Percentiles rank a stretch among this genome's conserved stretches.
Conservation (phyloP, 108 stramenopile species). For the Aureococcus anophagefferens region DNA sequence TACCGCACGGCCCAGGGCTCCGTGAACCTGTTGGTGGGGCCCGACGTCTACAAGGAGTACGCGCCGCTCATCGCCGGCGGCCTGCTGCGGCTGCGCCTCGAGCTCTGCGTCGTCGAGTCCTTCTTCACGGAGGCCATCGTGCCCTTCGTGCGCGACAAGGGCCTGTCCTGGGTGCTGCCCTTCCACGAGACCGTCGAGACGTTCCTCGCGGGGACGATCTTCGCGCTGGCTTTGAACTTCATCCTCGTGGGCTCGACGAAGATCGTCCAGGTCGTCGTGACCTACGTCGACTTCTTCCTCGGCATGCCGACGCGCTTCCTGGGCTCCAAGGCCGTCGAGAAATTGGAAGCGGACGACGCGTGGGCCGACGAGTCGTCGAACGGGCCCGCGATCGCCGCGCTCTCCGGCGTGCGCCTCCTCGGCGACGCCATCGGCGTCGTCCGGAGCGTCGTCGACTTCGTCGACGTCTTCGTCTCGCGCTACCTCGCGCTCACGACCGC, state of each 20-base stretch:
- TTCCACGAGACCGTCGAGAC: slow-evolving; percentile 70
- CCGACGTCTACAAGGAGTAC: slow-evolving; percentile 72
- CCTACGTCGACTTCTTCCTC: slow-evolving; percentile 66
- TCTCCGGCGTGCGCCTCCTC: slow-evolving; percentile 22
- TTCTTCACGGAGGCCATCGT: slow-evolving; percentile 85
- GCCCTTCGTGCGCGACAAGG: slow-evolving; percentile 76
- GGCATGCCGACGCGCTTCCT: slow-evolving; percentile 60
- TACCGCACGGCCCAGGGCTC: slow-evolving; percentile 65
- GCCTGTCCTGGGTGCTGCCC: slow-evolving; percentile 72
- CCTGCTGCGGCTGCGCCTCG: slow-evolving; percentile 70
- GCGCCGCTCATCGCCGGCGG: slow-evolving; percentile 81
- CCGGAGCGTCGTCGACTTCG: slow-evolving; percentile 56
- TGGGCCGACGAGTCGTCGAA: not conserved
- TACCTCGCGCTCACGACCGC: slow-evolving; percentile 71
- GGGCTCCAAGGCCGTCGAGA: slow-evolving; percentile 18
- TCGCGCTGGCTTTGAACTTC: slow-evolving; percentile 77
- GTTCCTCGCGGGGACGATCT: slow-evolving; percentile 79
- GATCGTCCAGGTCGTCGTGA: slow-evolving; percentile 67
- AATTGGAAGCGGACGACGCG: too few relatives aligned
- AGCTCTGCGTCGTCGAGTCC: slow-evolving; percentile 79
- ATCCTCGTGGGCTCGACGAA: slow-evolving; percentile 84
- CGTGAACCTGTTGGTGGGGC: slow-evolving; percentile 62
- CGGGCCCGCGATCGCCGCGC: not conserved
- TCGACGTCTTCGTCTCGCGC: slow-evolving; percentile 76
- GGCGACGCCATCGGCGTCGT: slow-evolving; percentile 56